phyloP scores from a whole-genome alignment of 2,329 filamentous ascomycete genomes.

The Zymoseptoria ardabiliae region DNA sequence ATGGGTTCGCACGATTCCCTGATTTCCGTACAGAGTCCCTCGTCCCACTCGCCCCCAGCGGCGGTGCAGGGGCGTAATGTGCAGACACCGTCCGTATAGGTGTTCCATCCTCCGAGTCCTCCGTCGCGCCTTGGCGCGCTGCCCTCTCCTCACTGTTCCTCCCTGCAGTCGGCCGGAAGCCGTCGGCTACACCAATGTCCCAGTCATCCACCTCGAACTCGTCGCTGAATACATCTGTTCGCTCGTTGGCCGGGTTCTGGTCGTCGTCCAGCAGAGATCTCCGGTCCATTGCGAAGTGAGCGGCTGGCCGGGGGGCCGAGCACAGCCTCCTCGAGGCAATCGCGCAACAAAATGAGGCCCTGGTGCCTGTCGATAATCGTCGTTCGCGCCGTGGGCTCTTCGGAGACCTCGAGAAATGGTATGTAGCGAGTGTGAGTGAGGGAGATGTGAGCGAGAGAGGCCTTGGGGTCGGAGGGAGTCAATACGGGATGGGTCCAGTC shows the following conservation, averaged over 20 bases:
- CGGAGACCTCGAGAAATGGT: background rate
- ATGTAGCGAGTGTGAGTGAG: conserved; percentile 4
- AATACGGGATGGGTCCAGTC: background rate
- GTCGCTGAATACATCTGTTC: conserved; percentile 43
- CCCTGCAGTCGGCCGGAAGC: conserved; percentile 36
- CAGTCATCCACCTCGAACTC: conserved; percentile 38
- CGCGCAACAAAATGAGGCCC: conserved; percentile 7
- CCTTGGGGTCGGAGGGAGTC: background rate
- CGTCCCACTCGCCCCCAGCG: conserved; percentile 10
- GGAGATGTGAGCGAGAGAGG: background rate
- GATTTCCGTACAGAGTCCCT: conserved; percentile 30
- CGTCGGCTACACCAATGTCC: conserved; percentile 39
- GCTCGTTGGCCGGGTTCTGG: conserved; percentile 25
- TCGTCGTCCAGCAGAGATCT: conserved; percentile 23
- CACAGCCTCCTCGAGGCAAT: conserved; percentile 14
- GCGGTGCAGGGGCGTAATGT: conserved; percentile 14
- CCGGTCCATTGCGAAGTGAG: conserved; percentile 18
- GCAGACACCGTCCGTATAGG: conserved; percentile 27
- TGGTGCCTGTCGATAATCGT: background rate
- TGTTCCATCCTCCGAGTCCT: conserved; percentile 15
- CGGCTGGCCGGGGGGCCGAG: conserved; percentile 13
- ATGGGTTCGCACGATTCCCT: conserved; percentile 26
- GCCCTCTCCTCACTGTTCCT: conserved; percentile 13
- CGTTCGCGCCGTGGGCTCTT: background rate
- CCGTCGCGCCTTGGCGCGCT: conserved; percentile 15